Evolutionary conservation across 2,329 filamentous ascomycete genomes (phyloP).

Genomic region (Aspergillus viridinutans): DNA sequence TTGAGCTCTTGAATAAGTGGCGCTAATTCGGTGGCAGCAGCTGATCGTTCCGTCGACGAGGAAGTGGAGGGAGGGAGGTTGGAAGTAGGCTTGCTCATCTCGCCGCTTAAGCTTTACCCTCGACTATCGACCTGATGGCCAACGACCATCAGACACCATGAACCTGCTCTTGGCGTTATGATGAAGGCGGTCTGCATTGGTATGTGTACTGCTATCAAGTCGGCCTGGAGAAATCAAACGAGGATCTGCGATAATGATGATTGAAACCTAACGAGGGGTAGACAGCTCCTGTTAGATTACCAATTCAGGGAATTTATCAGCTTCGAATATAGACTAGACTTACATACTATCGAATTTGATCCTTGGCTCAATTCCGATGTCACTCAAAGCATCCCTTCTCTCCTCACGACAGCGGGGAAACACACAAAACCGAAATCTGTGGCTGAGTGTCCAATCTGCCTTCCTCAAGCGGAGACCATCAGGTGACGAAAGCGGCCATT

Average conservation of each 20-base stretch:
- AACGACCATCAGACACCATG: slow-evolving; percentile 33
- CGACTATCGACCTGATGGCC: slow-evolving; percentile 27
- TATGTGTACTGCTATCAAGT: slow-evolving; percentile 15
- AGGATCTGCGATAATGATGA: slow-evolving; percentile 3
- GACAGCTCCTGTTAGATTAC: neutral
- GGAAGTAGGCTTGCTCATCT: slow-evolving; percentile 28
- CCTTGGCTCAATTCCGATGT: neutral
- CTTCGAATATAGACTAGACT: neutral
- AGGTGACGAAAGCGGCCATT: slow-evolving; percentile 13
- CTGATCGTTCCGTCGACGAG: slow-evolving; percentile 32
- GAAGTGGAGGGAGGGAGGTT: slow-evolving; percentile 25
- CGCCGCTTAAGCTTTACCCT: slow-evolving; percentile 31
- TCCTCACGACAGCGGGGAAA: neutral
- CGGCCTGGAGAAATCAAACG: slow-evolving; percentile 2
- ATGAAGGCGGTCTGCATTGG: slow-evolving; percentile 34
- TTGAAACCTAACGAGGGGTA: neutral
- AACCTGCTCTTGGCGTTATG: slow-evolving; percentile 25
- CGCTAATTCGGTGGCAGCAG: slow-evolving; percentile 33
- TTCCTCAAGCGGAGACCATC: slow-evolving; percentile 4
- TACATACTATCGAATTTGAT: neutral
- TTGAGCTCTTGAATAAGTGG: slow-evolving; percentile 38
- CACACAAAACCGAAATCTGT: neutral
- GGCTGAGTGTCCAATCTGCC: neutral
- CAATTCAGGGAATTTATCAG: neutral
- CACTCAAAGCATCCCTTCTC: neutral